Evolutionary conservation across 78 protist genomes (phyloP), one percentile per base, ranked within the genome.

Genomic region (Pigoraptor vietnamica): DNA sequence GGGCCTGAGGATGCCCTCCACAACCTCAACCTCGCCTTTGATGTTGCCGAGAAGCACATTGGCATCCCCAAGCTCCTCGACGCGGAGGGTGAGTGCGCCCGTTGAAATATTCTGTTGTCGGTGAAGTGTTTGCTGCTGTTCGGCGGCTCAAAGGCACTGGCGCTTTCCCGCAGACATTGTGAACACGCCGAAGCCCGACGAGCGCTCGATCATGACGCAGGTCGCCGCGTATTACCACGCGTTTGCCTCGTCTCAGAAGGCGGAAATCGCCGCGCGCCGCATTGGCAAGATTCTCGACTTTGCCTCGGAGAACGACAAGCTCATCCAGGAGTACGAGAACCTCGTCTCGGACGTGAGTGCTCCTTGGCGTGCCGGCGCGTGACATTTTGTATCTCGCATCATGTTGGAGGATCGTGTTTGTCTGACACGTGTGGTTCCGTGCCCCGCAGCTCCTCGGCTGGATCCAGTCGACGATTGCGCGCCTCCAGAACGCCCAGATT

Each of bases 121-220:
- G n/a, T 23, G 10, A 24, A 23, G 10, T 81, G 84, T 29, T 2
- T 2, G 33, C 87, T 37, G 25, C 37, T 34, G 1, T 34, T 2
- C 37, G 38, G 1, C 81, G 94, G 90, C 33, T 81, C 2, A 2
- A 2, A 29, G 10, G 84, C n/a, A 29, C 84, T 81, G 34, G 2
- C 32, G 21, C 1, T 10, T 91, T 34, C 19, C 87, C 25, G 33
- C n/a, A n/a, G 97, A 95, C 67, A 92, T 95, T 89, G 81, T 93
- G 33, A 25, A 23, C 21, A 0, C 1, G 32, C 21, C 10, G 25
- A 32, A 40, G 14, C 97, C 97, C 23, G 97, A 96, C 92, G 97
- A 95, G 89, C 93, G 92, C 56, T 92, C 95, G 0, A 87, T 96
- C 40, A 96, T 96, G 96, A 96, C 96, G 24, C 93, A 92, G 23